Base-by-base conservation (phyloP, 1,139 yeast genomes). In the Suhomyces coccinellae region DNA sequence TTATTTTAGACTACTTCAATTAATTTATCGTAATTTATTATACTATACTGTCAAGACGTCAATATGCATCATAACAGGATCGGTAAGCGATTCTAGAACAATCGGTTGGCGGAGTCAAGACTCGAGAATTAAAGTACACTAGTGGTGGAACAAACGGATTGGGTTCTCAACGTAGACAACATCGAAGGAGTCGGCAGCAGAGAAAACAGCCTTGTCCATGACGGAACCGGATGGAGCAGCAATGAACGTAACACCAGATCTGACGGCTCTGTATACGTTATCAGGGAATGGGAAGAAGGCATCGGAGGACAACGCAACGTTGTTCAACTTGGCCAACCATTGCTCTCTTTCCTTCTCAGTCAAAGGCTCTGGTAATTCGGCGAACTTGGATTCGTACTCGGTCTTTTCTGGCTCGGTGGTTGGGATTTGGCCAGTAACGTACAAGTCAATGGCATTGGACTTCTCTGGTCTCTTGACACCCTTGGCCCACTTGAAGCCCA, bases 201-300 rank as follows among this genome's bases (percentile, higher is more conserved):
- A 87, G 59, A 93, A 83, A 40, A 93, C 99, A 47, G 93, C 96
- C 77, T 87, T 85, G 72, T 93, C 99, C 91, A 89, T 93, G 53
- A 95, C 97, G 14, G 97, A 89, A 43, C 99, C 99, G 44, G 95
- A 82, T 51, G 99, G 97, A 43, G 99, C 99, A 59, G 97, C 95
- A 63, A 93, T 79, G 73, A 75, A 93, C 71, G 87, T 89, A 59
- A 90, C 99, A 67, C 99, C 99, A 22, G 96, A 86, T 75, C 88
- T 84, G 45, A 85, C 97, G 51, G 98, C 98, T 69, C 99, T 83
- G 82, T 91, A 90, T 57, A 95, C 97, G 63, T 95, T 93, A 71
- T 93, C 99, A 54, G 98, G 95, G 93, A 93, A 93, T 72, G 99
- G 99, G 95, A 93, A 93, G 82, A 93, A 93, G 33, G 99, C 99